These are phyloP conservation scores for Ophiocordyceps unilateralis DNA, from an alignment of 2,329 filamentous ascomycete species.

Conservation along the genomic window DNA sequence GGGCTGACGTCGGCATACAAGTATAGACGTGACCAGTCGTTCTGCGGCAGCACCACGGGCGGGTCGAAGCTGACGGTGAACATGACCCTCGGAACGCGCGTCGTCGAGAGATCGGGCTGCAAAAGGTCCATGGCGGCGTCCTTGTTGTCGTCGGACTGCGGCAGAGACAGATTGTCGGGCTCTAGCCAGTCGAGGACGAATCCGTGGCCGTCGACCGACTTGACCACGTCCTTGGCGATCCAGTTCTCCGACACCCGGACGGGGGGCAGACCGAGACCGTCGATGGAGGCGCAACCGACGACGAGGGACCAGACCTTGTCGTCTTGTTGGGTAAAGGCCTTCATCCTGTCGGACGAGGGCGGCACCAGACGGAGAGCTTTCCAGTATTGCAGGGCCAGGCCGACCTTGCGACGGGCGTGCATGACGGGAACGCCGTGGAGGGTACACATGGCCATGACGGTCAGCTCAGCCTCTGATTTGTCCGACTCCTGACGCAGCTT, in stretches of 20 bases:
- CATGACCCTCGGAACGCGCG: constrained; percentile 50
- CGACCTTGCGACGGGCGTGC: constrained; percentile 49
- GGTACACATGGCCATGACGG: constrained; percentile 46
- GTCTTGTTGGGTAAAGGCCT: constrained; percentile 19
- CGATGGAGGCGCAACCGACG: constrained; percentile 42
- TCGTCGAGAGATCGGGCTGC: constrained; percentile 23
- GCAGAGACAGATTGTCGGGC: constrained; percentile 46
- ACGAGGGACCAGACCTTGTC: constrained; percentile 48
- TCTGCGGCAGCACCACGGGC: constrained; percentile 51
- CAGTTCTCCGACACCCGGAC: constrained; percentile 57
- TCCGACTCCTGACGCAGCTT: constrained; percentile 32
- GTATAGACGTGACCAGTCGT: constrained; percentile 45
- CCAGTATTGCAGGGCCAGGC: constrained; percentile 65
- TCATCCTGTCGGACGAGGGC: constrained; percentile 16
- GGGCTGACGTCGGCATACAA: constrained; percentile 32
- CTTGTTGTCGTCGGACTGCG: constrained; percentile 24
- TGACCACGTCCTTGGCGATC: constrained; percentile 52
- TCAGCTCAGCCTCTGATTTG: constrained; percentile 30
- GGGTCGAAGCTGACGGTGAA: constrained; percentile 63
- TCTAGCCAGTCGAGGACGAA: constrained; percentile 53
- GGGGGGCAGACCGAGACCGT: constrained; percentile 32
- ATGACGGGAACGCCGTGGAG: constrained; percentile 54
- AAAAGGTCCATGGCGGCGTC: constrained; percentile 35
- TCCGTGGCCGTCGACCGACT: constrained; percentile 26
- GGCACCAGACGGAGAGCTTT: constrained; percentile 38